Conservation (phyloP, 208 protist genomes). For the Naegleria fowleri region DNA sequence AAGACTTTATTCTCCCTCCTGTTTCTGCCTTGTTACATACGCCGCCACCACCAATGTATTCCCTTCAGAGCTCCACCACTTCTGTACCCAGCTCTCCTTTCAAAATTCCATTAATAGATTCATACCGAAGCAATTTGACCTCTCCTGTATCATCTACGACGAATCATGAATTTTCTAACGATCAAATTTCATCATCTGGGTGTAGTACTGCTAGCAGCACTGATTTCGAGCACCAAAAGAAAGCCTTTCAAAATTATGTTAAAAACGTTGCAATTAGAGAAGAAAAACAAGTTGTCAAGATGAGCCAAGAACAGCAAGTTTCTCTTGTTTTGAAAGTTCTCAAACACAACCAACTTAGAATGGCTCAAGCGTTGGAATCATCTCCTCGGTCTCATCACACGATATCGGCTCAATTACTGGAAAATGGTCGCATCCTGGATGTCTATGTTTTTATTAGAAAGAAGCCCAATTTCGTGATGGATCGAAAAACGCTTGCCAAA, state of each 20-base stretch:
- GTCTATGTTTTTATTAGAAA: background rate
- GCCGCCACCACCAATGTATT: too few species aligned
- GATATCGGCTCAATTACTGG: background rate
- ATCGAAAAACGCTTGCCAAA: background rate
- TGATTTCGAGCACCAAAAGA: background rate
- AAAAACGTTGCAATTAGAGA: background rate
- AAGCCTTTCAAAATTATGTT: background rate
- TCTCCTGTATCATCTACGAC: too few species aligned
- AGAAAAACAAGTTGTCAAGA: background rate
- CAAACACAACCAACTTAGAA: background rate
- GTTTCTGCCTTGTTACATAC: too few species aligned
- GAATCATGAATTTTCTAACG: too few species aligned
- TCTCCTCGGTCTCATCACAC: background rate
- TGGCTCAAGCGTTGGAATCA: background rate
- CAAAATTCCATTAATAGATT: too few species aligned
- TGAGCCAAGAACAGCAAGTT: background rate
- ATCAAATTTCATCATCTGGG: too few species aligned
- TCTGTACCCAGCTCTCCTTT: too few species aligned
- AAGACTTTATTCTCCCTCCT: too few species aligned
- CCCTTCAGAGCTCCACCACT: too few species aligned
- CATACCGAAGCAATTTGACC: too few species aligned
- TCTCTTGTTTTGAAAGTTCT: background rate
- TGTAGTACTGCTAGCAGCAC: too few species aligned
- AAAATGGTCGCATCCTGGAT: background rate
- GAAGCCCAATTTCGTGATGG: background rate